These are phyloP conservation scores for Penicillium cinerascens DNA, from an alignment of 495 filamentous ascomycete species.

Conservation along the genomic window DNA sequence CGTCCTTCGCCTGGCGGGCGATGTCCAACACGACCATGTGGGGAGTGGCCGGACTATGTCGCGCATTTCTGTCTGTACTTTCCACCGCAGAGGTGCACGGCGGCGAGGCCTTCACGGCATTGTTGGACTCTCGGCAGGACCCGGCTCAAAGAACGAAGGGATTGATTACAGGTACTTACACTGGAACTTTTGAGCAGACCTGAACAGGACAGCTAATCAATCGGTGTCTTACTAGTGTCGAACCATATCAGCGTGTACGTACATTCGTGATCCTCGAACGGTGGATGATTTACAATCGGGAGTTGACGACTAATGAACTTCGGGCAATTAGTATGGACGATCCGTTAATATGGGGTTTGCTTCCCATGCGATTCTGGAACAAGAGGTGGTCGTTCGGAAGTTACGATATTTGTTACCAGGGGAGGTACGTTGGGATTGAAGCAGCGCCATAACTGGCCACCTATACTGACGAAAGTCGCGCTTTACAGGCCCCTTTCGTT, in stretches of 20 bases:
- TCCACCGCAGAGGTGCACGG: conserved; percentile 61
- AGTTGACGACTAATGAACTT: conserved; percentile 27
- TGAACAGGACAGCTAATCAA: conserved; percentile 10
- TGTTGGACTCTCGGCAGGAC: conserved; percentile 70
- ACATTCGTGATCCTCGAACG: conserved; percentile 21
- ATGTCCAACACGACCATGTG: conserved; percentile 42
- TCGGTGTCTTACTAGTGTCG: conserved; percentile 56
- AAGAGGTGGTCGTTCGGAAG: conserved; percentile 84
- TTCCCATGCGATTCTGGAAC: conserved; percentile 71
- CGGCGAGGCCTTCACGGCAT: conserved; percentile 67
- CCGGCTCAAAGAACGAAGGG: conserved; percentile 66
- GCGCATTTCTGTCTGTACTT: conserved; percentile 42
- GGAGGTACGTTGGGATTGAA: conserved; percentile 22
- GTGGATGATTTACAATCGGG: conserved; percentile 7
- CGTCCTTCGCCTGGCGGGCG: conserved; percentile 43
- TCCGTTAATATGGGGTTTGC: conserved; percentile 84
- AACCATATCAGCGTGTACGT: conserved; percentile 97
- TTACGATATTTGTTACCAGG: conserved; percentile 80
- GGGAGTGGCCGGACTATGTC: conserved; percentile 43
- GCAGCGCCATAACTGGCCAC: not conserved
- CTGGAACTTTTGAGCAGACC: not conserved
- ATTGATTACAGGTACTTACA: conserved; percentile 71
- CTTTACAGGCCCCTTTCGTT: conserved; percentile 46
- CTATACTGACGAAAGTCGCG: conserved; percentile 18
- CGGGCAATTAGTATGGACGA: conserved; percentile 72